These are phyloP conservation scores for Heracleum sosnowskyi DNA, from an alignment of 129 eudicot species.

Conservation along the genomic window DNA sequence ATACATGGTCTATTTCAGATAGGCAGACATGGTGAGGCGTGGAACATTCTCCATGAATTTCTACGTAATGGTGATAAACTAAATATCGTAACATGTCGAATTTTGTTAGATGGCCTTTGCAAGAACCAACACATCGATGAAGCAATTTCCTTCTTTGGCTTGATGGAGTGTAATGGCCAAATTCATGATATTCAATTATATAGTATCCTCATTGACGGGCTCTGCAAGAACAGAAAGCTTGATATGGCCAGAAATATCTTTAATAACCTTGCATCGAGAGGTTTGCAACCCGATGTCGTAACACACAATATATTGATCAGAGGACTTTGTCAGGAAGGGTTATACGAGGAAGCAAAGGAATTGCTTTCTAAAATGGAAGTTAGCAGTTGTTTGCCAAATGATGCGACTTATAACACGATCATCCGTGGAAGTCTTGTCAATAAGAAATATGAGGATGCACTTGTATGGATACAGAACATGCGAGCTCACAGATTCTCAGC, in stretches of 20 bases:
- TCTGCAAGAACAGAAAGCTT: slow-evolving; percentile 24
- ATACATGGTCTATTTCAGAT: slow-evolving; percentile 23
- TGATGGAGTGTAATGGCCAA: slow-evolving; percentile 19
- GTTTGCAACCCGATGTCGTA: slow-evolving; percentile 21
- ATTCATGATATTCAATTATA: slow-evolving; percentile 17
- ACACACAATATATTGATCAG: slow-evolving; percentile 24
- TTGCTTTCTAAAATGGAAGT: slow-evolving; percentile 31
- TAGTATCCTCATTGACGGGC: slow-evolving; percentile 27
- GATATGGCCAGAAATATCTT: slow-evolving; percentile 22
- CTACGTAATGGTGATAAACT: slow-evolving; percentile 13
- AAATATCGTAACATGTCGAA: slow-evolving; percentile 21
- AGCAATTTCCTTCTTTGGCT: slow-evolving; percentile 24
- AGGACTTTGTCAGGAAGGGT: slow-evolving; percentile 32
- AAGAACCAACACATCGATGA: slow-evolving; percentile 24
- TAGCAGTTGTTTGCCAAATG: slow-evolving; percentile 20
- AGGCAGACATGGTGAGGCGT: slow-evolving; percentile 22
- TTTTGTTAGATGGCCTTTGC: slow-evolving; percentile 36
- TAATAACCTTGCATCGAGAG: slow-evolving; percentile 12
- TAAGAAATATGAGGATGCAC: neutral
- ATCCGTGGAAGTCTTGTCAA: slow-evolving; percentile 18
- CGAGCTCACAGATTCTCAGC: neutral
- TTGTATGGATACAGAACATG: neutral
- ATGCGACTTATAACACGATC: slow-evolving; percentile 24
- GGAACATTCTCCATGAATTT: slow-evolving; percentile 25
- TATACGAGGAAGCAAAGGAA: slow-evolving; percentile 29